Evolutionary conservation across 495 filamentous ascomycete species (phyloP).

Genomic region (Hypoxylon intermedium): DNA sequence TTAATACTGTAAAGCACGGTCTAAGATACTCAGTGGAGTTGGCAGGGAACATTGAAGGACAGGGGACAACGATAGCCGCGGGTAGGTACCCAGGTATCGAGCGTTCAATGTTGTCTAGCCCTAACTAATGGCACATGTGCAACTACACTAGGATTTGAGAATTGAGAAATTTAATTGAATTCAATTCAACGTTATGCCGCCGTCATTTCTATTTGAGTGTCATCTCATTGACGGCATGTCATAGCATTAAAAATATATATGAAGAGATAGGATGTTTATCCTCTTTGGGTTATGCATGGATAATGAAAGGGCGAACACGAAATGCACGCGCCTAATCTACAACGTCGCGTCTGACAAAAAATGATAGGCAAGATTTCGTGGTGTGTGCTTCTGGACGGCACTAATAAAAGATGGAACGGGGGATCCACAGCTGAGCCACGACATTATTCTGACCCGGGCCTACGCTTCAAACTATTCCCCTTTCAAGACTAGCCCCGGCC

Average conservation of each 20-base stretch:
- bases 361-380: constrained; percentile 7
- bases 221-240: constrained; percentile 15
- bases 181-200: constrained; percentile 22
- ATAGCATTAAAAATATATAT: not conserved
- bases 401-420: constrained; percentile 16
- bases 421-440: constrained; percentile 26
- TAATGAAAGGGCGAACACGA: constrained; percentile 30
- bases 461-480: constrained; percentile 7
- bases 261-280: constrained; percentile 1
- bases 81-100: not conserved
- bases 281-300: constrained; percentile 25
- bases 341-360: constrained; percentile 1
- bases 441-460: constrained; percentile 22
- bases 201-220: constrained; percentile 1
- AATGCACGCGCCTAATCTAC: constrained; percentile 18
- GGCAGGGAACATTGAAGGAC: not conserved
- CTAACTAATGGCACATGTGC: too few relatives aligned
- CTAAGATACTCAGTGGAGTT: constrained; percentile 21
- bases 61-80: not conserved
- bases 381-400: not conserved
- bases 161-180: not conserved
- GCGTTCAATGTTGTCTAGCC: not conserved
- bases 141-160: too few relatives aligned
- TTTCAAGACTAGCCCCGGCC: constrained; percentile 1
- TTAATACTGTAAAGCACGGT: constrained; percentile 22